phyloP scores from a whole-genome alignment of 2,329 filamentous ascomycete genomes.

The Ploettnerulaceae sp. region DNA sequence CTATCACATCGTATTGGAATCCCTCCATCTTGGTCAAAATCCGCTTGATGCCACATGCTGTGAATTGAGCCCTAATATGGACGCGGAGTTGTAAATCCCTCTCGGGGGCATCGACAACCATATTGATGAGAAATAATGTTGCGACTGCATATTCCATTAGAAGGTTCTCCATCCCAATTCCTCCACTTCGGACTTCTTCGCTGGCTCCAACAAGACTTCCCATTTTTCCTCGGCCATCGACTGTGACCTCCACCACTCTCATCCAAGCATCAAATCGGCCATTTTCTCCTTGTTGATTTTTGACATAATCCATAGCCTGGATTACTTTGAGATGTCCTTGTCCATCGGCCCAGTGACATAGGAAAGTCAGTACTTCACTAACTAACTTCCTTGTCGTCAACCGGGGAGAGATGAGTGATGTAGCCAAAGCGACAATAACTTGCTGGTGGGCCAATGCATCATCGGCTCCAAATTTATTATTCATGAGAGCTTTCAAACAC shows the following conservation, averaged over 20 bases:
- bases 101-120: conserved; percentile 88
- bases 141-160: conserved; percentile 98
- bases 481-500: conserved; percentile 95
- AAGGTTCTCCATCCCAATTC: conserved; percentile 97
- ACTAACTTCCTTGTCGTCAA: conserved; percentile 90
- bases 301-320: conserved; percentile 87
- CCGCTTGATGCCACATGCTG: conserved; percentile 89
- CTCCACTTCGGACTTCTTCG: conserved; percentile 91
- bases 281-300: conserved; percentile 82
- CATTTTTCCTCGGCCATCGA: conserved; percentile 98
- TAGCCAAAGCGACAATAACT: conserved; percentile 81
- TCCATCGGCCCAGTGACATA: conserved; percentile 89
- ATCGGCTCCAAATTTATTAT: conserved; percentile 98
- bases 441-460: conserved; percentile 88
- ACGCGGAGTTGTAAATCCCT: conserved; percentile 85
- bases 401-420: conserved; percentile 80
- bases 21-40: conserved; percentile 95
- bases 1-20: conserved; percentile 96
- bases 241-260: conserved; percentile 93
- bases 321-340: conserved; percentile 91
- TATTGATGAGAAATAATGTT: conserved; percentile 91
- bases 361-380: conserved; percentile 91
- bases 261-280: conserved; percentile 98
- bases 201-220: conserved; percentile 94
- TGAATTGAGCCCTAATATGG: conserved; percentile 94